Evolutionary conservation across 352 stramenopile species (phyloP).

Genomic region (Phytophthora citricola): DNA sequence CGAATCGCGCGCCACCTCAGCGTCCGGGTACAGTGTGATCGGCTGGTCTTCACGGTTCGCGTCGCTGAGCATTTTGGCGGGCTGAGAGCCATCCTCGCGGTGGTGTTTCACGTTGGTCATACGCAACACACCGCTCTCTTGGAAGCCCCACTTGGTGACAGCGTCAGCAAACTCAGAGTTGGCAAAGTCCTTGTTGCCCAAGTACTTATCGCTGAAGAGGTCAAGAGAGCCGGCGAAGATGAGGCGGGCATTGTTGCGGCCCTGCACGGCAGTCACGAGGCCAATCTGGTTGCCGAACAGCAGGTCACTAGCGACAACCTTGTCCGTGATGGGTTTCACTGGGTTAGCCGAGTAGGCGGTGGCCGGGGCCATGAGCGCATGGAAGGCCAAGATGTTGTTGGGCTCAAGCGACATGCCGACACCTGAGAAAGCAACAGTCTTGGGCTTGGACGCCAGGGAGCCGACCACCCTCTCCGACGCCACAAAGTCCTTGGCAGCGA

Average conservation of each 20-base stretch:
- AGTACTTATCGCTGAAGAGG: slow-evolving; percentile 90
- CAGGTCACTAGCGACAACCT: slow-evolving; percentile 67
- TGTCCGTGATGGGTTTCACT: slow-evolving; percentile 73
- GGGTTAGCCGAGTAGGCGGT: slow-evolving; percentile 87
- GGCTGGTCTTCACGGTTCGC: slow-evolving; percentile 87
- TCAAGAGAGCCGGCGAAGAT: slow-evolving; percentile 89
- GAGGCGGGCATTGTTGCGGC: slow-evolving; percentile 91
- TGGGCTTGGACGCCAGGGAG: slow-evolving; percentile 56
- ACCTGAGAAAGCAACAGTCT: slow-evolving; percentile 78
- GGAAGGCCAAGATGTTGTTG: slow-evolving; percentile 86
- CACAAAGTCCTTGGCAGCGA: slow-evolving; percentile 76
- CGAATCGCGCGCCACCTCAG: slow-evolving; percentile 86
- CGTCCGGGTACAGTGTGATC: slow-evolving; percentile 91
- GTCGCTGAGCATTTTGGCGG: slow-evolving; percentile 92
- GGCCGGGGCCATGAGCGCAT: slow-evolving; percentile 74
- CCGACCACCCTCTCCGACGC: slow-evolving; percentile 72
- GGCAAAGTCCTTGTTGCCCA: slow-evolving; percentile 59
- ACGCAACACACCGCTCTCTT: slow-evolving; percentile 87
- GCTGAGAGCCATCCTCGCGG: slow-evolving; percentile 77
- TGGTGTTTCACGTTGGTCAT: slow-evolving; percentile 90
- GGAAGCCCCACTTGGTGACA: slow-evolving; percentile 88
- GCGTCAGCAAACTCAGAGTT: slow-evolving; percentile 82
- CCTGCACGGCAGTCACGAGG: slow-evolving; percentile 87
- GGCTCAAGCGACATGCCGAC: slow-evolving; percentile 86
- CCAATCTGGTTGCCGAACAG: slow-evolving; percentile 81